These are phyloP conservation scores for Tolypocladium guangdongense DNA, from an alignment of 2,329 filamentous ascomycete genomes.

Conservation along the genomic window DNA sequence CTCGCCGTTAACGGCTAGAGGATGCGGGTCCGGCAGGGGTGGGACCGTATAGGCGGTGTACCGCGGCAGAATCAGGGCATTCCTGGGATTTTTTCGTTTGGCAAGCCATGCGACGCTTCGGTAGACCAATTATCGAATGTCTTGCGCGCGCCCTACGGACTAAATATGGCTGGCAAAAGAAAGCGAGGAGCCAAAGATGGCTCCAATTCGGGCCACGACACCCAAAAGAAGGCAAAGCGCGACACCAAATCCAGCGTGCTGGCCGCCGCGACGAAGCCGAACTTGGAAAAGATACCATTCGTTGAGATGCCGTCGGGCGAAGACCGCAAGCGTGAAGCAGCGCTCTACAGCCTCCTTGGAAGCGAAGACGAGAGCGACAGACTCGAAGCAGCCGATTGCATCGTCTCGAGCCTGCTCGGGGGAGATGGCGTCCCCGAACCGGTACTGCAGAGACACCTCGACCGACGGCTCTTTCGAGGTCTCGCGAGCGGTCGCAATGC, in stretches of 20 bases:
- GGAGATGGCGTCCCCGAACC: slow-evolving; percentile 38
- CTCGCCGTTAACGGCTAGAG: not conserved
- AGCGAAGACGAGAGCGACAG: slow-evolving; percentile 47
- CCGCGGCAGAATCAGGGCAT: not conserved
- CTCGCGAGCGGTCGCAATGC: slow-evolving; percentile 85
- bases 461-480: slow-evolving; percentile 68
- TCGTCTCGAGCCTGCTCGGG: slow-evolving; percentile 44
- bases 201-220: slow-evolving; percentile 12
- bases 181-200: slow-evolving; percentile 23
- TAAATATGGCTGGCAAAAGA: slow-evolving; percentile 22
- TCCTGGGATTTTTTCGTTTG: not conserved
- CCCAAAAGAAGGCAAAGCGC: slow-evolving; percentile 21
- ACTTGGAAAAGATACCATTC: slow-evolving; percentile 31
- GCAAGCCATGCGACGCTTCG: not conserved
- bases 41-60: not conserved
- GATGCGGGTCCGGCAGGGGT: not conserved
- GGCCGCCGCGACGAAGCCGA: slow-evolving; percentile 12
- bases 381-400: slow-evolving; percentile 46
- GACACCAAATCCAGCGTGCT: slow-evolving; percentile 11
- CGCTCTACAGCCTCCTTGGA: slow-evolving; percentile 49
- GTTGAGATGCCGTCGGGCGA: slow-evolving; percentile 38
- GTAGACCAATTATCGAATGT: not conserved
- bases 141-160: not conserved
- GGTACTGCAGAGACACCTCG: slow-evolving; percentile 46
- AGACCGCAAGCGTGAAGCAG: slow-evolving; percentile 46